Evolutionary conservation across 371 early-diverging fungal genomes (phyloP), one percentile per base, ranked within the genome.

Genomic region (Chytridium lagenaria): DNA sequence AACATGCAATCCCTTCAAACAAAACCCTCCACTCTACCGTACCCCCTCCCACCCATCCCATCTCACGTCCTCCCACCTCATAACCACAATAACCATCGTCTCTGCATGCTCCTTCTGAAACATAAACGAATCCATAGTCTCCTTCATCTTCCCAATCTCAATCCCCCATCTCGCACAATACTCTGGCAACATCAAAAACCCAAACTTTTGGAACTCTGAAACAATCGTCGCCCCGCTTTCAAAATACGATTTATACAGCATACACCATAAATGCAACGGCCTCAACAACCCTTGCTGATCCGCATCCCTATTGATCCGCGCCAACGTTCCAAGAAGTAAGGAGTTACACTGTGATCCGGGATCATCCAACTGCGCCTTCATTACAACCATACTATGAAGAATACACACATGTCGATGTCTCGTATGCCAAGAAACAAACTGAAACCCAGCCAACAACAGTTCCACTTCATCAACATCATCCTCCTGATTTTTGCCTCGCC

Each of bases 111-210:
- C 55, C 55, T 55, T 55, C 55, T 7, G 16, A 26, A 55, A 55
- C 10, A 55, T 28, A 26, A 55, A 55, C 23, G 19, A 7, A 16
- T 55, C 55, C 55, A 55, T 16, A 10, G 10, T 26, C 55, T 55
- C 55, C 55, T 28, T 55, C 16, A 55, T 7, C n/a, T n/a, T n/a
- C n/a, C n/a, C n/a, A n/a, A n/a, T n/a, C n/a, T n/a, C n/a, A n/a
- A n/a, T n/a, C 55, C 55, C 55, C 55, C 55, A 55, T 26, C 26
- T 55, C 26, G 16, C 7, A 28, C 55, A 55, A 55, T 55, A 55
- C 10, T 55, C 55, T 26, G 23, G 23, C 19, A 55, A 28, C 55
- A 55, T 10, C 23, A 7, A 10, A 16, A 55, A 23, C 55, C 55
- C 55, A 55, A 55, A 28, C 55, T 26, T 55, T 26, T 55, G 55